Evolutionary conservation across 345 rosid species (phyloP).

Genomic region (Microthlaspi erraticum): DNA sequence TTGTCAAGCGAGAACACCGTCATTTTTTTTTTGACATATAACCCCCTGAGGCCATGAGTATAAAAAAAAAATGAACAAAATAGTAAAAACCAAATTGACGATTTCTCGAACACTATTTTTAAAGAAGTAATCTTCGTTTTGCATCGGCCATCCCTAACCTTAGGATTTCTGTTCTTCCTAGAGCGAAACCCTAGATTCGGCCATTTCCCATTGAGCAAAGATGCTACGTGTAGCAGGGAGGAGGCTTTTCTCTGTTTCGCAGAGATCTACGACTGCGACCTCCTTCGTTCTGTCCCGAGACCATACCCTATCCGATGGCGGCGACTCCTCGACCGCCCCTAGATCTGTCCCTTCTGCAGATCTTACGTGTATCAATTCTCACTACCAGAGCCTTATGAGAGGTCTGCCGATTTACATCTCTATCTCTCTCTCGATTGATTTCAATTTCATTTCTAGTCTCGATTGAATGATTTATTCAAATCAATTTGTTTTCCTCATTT

Average conservation of each 20-base stretch:
- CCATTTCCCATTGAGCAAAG: conserved; percentile 33
- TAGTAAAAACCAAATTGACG: conserved; percentile 18
- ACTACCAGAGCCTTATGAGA: conserved; percentile 56
- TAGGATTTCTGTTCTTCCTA: conserved; percentile 7
- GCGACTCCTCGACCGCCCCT: conserved; percentile 33
- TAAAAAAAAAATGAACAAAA: background rate
- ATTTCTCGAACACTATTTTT: conserved; percentile 26
- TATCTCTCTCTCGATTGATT: conserved; percentile 7
- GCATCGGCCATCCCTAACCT: conserved; percentile 23
- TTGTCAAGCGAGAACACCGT: background rate
- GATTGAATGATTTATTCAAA: background rate
- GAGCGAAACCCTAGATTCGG: conserved; percentile 44
- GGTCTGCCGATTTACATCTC: conserved; percentile 39
- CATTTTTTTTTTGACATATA: background rate
- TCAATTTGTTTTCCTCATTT: background rate
- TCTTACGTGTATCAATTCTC: conserved; percentile 39
- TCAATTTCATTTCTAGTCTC: conserved; percentile 17
- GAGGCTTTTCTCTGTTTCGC: conserved; percentile 62
- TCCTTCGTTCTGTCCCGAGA: conserved; percentile 47
- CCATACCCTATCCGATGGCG: conserved; percentile 40
- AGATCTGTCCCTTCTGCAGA: conserved; percentile 49
- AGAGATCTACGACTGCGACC: conserved; percentile 53
- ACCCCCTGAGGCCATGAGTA: background rate
- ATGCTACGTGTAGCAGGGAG: conserved; percentile 83
- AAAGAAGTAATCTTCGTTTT: background rate